Conservation (phyloP, 805 yeast species). For the Komagataella pastoris region DNA sequence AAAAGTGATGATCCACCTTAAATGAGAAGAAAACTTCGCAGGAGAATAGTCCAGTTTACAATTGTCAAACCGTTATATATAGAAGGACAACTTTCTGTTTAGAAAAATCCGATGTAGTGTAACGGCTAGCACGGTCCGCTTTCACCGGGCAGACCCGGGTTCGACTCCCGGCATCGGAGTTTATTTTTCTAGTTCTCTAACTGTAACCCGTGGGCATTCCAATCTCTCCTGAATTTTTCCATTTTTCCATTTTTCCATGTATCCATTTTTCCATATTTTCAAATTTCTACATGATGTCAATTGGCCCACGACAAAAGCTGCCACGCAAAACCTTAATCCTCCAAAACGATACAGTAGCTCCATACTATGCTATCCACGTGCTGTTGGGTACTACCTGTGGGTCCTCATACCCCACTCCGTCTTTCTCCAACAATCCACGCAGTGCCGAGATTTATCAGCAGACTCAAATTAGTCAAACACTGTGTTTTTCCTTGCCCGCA, state of each 20-base stretch:
- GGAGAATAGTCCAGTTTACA: too few relatives aligned
- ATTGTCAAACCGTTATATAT: background rate
- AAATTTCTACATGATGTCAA: too few relatives aligned
- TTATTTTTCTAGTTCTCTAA: too few relatives aligned
- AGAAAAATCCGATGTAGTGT: slow-evolving; percentile 57
- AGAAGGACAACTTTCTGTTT: background rate
- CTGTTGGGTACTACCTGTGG: background rate
- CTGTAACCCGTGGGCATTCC: too few relatives aligned
- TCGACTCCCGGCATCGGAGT: slow-evolving; percentile 80
- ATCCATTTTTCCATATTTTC: background rate
- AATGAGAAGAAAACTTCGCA: too few relatives aligned
- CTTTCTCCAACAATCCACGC: background rate
- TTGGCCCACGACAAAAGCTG: too few relatives aligned
- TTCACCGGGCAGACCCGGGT: slow-evolving; percentile 81
- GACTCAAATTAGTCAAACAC: background rate
- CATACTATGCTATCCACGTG: background rate
- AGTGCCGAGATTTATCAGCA: background rate
- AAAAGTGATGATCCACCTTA: too few relatives aligned
- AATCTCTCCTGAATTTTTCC: background rate
- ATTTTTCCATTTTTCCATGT: background rate
- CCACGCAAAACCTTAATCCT: too few relatives aligned
- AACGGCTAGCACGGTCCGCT: slow-evolving; percentile 82
- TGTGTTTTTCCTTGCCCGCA: background rate
- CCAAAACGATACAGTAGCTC: background rate
- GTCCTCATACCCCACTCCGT: background rate